Evolutionary conservation across 2,329 filamentous ascomycete species (phyloP), one percentile per base, ranked within the genome.

Genomic region (Fusarium drepaniforme): DNA sequence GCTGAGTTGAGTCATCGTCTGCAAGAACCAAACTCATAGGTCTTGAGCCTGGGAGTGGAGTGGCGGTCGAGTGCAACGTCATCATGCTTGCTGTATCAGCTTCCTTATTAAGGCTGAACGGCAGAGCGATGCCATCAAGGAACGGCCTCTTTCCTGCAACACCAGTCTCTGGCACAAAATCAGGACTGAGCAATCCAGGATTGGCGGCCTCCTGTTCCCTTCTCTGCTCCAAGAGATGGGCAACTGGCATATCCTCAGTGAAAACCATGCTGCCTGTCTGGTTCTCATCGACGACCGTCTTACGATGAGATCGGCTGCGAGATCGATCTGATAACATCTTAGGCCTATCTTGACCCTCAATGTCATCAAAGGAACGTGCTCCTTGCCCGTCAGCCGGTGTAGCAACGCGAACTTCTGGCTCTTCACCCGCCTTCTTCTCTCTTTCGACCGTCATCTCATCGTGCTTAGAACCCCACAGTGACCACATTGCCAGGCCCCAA

Each of bases 381-480:
- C 85, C 86, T 46, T 85, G 78, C 1, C 85, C 86, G 40, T 89
- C 85, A 4, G 78, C 82, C 2, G 79, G 80, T 6, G 82, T 84
- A 1, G 84, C 84, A 51, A 79, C 75, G 30, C 78, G 75, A 1
- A 74, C 67, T 21, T 79, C 80, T 3, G 80, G 78, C 30, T 81
- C 77, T 67, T 83, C 82, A 3, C 87, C 86, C 1, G 87, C 87
- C 73, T 88, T 86, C 63, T 88, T 82, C 80, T 92, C 90, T 5
- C 90, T 85, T 57, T 87, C 85, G 5, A 97, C 88, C 0, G 93
- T 93, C 72, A 88, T 88, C 82, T 96, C 90, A 80, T 98, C 97
- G 80, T 98, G 95, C 81, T 94, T 97, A 56, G 93, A 96, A 16
- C 94, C 95, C 93, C 95, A 97, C 2, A 93, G 87, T 60, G 92